Evolutionary conservation across 2,329 filamentous ascomycete genomes (phyloP), one percentile per base, ranked within the genome.

Genomic region (Cytospora piceae): DNA sequence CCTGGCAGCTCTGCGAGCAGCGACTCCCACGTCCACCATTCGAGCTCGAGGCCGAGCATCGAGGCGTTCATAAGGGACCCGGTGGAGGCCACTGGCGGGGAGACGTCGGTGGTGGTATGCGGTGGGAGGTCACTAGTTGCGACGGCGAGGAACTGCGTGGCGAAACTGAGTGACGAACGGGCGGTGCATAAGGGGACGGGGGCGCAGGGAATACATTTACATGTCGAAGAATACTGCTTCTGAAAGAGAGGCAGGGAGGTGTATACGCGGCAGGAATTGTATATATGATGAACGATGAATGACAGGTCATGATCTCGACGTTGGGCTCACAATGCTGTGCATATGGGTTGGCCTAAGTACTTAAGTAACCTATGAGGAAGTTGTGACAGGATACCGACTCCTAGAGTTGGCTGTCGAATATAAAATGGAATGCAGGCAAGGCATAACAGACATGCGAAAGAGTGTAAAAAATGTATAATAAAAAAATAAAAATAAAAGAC

Each of bases 121-220:
- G 86, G 85, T 17, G 86, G 86, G 1, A 80, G 80, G 59, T 82
- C 82, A 56, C 75, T 88, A 29, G 84, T 86, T 1, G 78, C 83
- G 2, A 76, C 76, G 55, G 82, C 84, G 17, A 78, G 86, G 64
- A 88, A 86, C 69, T 82, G 79, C 64, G 85, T 88, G 3, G 82
- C 83, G 2, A 76, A 75, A 34, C 68, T 88, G 67, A 86, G 84
- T 61, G 85, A 89, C 70, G 86, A 88, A 75, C 76, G 86, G 51
- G 86, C 83, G 0, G 86, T 88, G 27, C 86, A 88, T 71, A 89
- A 89, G 73, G 86, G 86, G 6, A 88, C 85, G 0, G 86, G 85
- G 0, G 86, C 86, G 0, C 86, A 89, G 72, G 86, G 86, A 0
- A 88, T 89, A 51, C 81, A 83, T 71, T 71, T 88, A 63, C 82